These are phyloP conservation scores for Dactylis glomerata DNA, from an alignment of 176 grass and related monocot species.

Conservation along the genomic window DNA sequence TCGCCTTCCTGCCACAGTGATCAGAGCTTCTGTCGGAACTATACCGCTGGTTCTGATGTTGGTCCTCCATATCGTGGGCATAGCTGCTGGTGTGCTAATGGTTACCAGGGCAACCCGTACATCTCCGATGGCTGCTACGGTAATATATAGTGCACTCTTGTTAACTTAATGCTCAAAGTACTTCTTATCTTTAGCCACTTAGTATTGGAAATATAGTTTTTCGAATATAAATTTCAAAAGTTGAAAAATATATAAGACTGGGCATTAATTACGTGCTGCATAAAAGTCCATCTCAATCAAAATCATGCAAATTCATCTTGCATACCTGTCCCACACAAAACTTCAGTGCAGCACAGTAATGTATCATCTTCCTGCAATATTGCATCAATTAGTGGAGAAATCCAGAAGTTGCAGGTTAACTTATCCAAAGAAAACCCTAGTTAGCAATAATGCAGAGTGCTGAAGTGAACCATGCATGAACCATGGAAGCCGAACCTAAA, in stretches of 20 bases:
- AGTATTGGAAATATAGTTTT: too few species aligned
- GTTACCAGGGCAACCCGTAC: neutral
- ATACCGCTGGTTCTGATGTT: neutral
- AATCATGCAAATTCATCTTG: too few species aligned
- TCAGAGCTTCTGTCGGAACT: constrained; percentile 17
- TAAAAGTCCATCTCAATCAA: too few species aligned
- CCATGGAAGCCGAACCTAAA: neutral
- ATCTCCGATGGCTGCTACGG: neutral
- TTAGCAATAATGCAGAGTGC: neutral
- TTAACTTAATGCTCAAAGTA: too few species aligned
- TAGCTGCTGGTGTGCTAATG: neutral
- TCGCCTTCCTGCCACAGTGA: neutral
- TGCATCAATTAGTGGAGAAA: neutral
- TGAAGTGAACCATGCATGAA: neutral
- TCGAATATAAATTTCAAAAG: too few species aligned
- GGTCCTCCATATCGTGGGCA: neutral
- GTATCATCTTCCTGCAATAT: too few species aligned
- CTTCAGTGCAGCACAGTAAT: too few species aligned
- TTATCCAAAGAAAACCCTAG: neutral
- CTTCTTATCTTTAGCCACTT: too few species aligned
- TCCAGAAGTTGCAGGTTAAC: neutral
- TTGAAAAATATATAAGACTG: too few species aligned
- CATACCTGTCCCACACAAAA: too few species aligned
- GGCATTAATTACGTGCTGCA: too few species aligned
- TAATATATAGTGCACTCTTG: neutral